A percentile compares a stretch with the other conserved stretches of the same genome.
These are phyloP conservation scores for Kuraishia molischiana DNA, from an alignment of 805 yeast species.

Conservation along the genomic window DNA sequence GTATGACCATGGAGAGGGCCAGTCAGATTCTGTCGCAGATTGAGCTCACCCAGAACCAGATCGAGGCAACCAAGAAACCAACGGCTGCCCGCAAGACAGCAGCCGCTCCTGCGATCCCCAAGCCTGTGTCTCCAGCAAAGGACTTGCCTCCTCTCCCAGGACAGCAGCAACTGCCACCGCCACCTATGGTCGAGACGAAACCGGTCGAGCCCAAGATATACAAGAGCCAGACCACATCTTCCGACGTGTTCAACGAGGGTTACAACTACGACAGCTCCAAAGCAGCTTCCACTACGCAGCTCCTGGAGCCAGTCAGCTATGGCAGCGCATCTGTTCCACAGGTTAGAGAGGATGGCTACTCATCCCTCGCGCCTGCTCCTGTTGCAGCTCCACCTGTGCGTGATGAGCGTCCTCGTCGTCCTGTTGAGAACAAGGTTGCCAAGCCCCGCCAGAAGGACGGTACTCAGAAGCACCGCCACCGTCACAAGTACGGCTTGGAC, in stretches of 20 bases:
- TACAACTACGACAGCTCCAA: neutral
- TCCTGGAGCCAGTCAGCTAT: neutral
- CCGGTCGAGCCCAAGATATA: neutral
- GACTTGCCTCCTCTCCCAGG: slow-evolving; percentile 9
- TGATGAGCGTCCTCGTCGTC: neutral
- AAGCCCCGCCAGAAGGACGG: slow-evolving; percentile 15
- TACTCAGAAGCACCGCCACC: slow-evolving; percentile 27
- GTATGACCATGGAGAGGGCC: slow-evolving; percentile 97
- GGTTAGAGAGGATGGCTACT: neutral
- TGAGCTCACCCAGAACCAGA: slow-evolving; percentile 50
- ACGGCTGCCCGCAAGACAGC: slow-evolving; percentile 2
- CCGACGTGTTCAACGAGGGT: neutral
- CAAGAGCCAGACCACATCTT: neutral
- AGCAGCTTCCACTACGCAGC: neutral
- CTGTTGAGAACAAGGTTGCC: neutral
- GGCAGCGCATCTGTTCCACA: neutral
- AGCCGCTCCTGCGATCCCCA: neutral
- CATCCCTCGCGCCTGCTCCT: neutral
- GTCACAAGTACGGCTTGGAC: slow-evolving; percentile 81
- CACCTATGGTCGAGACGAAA: neutral
- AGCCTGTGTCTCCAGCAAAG: slow-evolving; percentile 11
- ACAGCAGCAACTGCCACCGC: neutral
- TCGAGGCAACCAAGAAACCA: slow-evolving; percentile 10
- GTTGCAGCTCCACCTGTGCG: neutral
- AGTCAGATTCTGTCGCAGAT: slow-evolving; percentile 80